Evolutionary conservation across 306 rosid genomes (phyloP), one percentile per base, ranked within the genome.

Genomic region (Vigna reflexopilosa): DNA sequence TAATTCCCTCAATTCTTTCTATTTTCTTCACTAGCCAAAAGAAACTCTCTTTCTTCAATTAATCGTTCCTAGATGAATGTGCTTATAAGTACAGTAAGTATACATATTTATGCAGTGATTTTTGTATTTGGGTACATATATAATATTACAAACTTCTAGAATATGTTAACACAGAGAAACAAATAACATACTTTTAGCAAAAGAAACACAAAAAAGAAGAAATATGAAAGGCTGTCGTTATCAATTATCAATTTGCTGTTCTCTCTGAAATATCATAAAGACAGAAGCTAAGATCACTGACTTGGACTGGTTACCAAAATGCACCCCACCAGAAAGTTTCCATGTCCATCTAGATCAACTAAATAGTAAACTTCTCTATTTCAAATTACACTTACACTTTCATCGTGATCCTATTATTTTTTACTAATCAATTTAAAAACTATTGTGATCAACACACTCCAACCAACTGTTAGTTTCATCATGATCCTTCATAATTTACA

Each of bases 221-320:
- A 48, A 79, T 26, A 52, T 38, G 59, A 64, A 65, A 52, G 69
- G 68, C 20, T 73, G 78, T 73, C 62, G 19, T 42, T 30, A 52
- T 80, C 68, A 44, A 64, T 40, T 63, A 34, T 57, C 22, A 74
- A 57, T 74, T 74, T 48, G 13, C 58, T 22, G 40, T 22, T 56
- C 62, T n/a, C 14, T 54, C 19, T 34, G 40, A 15, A 30, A 66
- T 55, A 45, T 20, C 64, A 56, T 47, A 3, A 32, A 42, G 54
- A 54, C 52, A 66, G 15, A 72, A 40, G 62, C 52, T 34, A 64
- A 64, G 24, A 79, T 62, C 42, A 73, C 4, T 54, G 51, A 72
- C 9, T 65, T 61, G 34, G 81, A 74, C 61, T 11, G 16, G 49
- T 77, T 71, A 76, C 68, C 69, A 73, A 70, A 62, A 73, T 17